A percentile compares a stretch with the other conserved stretches of the same genome.
Evolutionary conservation across 23 red algal genomes (phyloP).

Genomic region (Gracilariopsis chorda): DNA sequence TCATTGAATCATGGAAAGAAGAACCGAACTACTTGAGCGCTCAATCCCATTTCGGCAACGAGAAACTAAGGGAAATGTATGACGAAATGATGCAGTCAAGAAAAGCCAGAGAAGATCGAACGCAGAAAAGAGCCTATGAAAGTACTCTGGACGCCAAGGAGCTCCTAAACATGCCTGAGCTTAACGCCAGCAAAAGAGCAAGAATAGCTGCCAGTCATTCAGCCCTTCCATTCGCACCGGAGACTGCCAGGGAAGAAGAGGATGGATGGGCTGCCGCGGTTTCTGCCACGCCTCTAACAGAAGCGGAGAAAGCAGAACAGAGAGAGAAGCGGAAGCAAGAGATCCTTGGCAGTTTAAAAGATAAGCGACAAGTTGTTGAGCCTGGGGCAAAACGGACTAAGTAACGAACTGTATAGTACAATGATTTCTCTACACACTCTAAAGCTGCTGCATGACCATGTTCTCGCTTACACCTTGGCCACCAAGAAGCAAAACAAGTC

Average conservation of each 20-base stretch:
- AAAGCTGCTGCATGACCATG: no score
- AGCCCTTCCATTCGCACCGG: not conserved
- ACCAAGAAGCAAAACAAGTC: not conserved
- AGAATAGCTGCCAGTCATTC: conserved; percentile 6
- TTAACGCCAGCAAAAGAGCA: conserved; percentile 2
- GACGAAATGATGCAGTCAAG: not conserved
- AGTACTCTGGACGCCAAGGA: not conserved
- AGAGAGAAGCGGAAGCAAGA: conserved; percentile 44
- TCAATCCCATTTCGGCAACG: not conserved
- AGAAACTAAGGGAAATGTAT: not conserved
- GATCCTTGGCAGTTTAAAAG: conserved; percentile 8
- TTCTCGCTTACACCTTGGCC: not conserved
- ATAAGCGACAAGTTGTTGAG: conserved; percentile 3
- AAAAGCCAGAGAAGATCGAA: conserved; percentile 8
- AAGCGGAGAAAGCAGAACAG: conserved; percentile 34
- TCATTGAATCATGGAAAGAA: conserved; percentile 22
- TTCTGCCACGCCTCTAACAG: conserved; percentile 35
- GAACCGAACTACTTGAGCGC: not conserved
- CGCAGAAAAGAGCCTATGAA: conserved; percentile 19
- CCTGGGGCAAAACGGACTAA: not conserved
- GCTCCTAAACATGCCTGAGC: not conserved
- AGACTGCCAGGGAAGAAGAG: conserved; percentile 34
- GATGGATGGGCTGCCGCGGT: conserved; percentile 55
- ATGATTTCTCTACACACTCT: no score
- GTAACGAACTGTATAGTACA: conserved; percentile 16